Evolutionary conservation across 805 yeast species (phyloP).

Genomic region (Alloascoidea hylecoeti): DNA sequence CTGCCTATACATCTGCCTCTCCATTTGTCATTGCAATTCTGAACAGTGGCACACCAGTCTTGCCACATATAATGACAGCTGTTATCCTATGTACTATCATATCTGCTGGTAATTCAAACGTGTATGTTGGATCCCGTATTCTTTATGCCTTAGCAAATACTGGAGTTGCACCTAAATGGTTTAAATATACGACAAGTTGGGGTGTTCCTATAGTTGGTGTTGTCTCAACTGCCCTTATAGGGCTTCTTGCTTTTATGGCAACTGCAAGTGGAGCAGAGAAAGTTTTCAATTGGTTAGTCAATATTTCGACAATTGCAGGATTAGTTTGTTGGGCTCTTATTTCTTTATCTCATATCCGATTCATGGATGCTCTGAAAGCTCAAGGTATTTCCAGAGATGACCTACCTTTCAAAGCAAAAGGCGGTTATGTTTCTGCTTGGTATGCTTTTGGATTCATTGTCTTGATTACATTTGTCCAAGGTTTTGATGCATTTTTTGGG

Average conservation of each 20-base stretch:
- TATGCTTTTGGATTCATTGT: slow-evolving; percentile 37
- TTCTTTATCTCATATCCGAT: slow-evolving; percentile 2
- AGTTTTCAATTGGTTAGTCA: slow-evolving; percentile 61
- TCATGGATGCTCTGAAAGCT: slow-evolving; percentile 40
- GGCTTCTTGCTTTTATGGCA: slow-evolving; percentile 49
- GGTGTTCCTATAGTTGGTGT: slow-evolving; percentile 58
- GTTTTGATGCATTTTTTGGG: slow-evolving; percentile 42
- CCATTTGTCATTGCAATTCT: slow-evolving; percentile 61
- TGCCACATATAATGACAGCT: slow-evolving; percentile 63
- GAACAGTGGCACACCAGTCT: slow-evolving; percentile 41
- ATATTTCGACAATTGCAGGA: slow-evolving; percentile 69
- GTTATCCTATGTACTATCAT: slow-evolving; percentile 51
- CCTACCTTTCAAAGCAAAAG: slow-evolving; percentile 51
- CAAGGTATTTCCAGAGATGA: slow-evolving; percentile 50
- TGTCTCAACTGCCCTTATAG: slow-evolving; percentile 41
- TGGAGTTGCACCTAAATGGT: slow-evolving; percentile 40
- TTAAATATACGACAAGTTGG: slow-evolving; percentile 29
- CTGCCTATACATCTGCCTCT: slow-evolving; percentile 36
- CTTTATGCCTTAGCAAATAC: slow-evolving; percentile 51
- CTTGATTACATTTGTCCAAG: slow-evolving; percentile 49
- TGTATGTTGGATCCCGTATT: slow-evolving; percentile 59
- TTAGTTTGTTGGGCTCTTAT: slow-evolving; percentile 32
- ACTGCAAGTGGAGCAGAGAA: slow-evolving; percentile 33
- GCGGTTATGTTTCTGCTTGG: slow-evolving; percentile 50
- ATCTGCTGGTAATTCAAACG: slow-evolving; percentile 71